Conservation (phyloP, 768 basidiomycete species). For the Kwoniella botswanensis region DNA sequence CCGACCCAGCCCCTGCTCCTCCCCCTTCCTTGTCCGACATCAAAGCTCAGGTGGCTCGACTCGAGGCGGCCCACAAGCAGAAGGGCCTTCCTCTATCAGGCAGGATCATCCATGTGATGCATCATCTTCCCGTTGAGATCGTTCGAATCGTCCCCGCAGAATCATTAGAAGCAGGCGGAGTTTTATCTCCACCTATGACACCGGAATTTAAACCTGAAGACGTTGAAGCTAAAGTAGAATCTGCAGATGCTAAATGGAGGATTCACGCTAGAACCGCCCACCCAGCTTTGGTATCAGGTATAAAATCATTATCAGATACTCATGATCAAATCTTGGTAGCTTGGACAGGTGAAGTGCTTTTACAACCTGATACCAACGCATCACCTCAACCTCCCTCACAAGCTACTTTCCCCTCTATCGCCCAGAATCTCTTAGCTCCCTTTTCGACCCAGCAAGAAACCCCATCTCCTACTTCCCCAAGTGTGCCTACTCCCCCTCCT, state of each 20-base stretch:
- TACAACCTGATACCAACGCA: conserved; percentile 57
- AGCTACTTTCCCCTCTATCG: conserved; percentile 32
- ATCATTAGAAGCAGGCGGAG: conserved; percentile 36
- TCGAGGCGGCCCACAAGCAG: conserved; percentile 73
- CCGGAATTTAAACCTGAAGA: conserved; percentile 69
- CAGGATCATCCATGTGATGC: conserved; percentile 87
- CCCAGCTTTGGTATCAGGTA: conserved; percentile 92
- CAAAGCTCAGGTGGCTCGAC: conserved; percentile 70
- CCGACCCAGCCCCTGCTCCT: conserved; percentile 53
- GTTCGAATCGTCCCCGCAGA: conserved; percentile 59
- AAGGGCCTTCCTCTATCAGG: conserved; percentile 79
- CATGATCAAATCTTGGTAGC: conserved; percentile 92
- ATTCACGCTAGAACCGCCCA: conserved; percentile 83
- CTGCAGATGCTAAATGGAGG: conserved; percentile 66
- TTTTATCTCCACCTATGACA: conserved; percentile 74
- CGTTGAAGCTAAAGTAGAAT: conserved; percentile 53
- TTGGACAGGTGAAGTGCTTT: conserved; percentile 86
- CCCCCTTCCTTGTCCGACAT: conserved; percentile 65
- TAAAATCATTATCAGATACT: conserved; percentile 77
- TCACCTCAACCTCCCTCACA: conserved; percentile 57
- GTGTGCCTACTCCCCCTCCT: conserved; percentile 8
- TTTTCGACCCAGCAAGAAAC: conserved; percentile 16
- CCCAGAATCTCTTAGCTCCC: conserved; percentile 23
- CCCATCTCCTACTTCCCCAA: conserved; percentile 29
- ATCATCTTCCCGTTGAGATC: conserved; percentile 80